phyloP scores from a whole-genome alignment of 306 rosid genomes.

The Hippophae rhamnoides region DNA sequence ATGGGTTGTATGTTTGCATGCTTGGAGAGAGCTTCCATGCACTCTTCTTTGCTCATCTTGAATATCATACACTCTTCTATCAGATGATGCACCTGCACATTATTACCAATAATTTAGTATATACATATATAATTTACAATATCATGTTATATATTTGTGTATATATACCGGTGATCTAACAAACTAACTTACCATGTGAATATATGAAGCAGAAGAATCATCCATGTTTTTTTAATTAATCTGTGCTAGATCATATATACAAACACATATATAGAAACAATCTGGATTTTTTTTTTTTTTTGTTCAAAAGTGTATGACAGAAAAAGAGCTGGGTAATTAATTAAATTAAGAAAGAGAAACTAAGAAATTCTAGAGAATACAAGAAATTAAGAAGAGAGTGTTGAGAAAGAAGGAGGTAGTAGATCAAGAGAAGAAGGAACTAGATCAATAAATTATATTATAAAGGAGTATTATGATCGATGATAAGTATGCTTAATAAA shows the following conservation, averaged over 20 bases:
- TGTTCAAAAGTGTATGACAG: too few relatives aligned
- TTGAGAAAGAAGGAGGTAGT: too few relatives aligned
- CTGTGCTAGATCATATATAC: not conserved
- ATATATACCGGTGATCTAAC: not conserved
- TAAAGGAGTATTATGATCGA: too few relatives aligned
- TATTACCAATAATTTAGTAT: not conserved
- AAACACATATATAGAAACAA: not conserved
- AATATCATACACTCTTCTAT: constrained; percentile 87
- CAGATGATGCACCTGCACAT: constrained; percentile 66
- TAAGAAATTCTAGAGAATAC: too few relatives aligned
- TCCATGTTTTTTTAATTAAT: constrained; percentile 30
- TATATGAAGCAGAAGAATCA: constrained; percentile 69
- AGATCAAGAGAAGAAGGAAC: too few relatives aligned
- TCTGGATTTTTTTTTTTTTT: not conserved
- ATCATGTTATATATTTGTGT: not conserved
- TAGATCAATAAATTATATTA: too few relatives aligned
- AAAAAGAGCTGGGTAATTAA: too few relatives aligned
- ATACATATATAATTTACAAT: not conserved
- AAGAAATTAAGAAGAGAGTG: too few relatives aligned
- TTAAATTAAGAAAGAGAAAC: too few relatives aligned
- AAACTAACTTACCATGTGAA: constrained; percentile 51
- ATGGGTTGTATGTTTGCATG: constrained; percentile 81
- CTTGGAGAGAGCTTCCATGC: constrained; percentile 91
- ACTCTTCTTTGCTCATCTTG: constrained; percentile 86
- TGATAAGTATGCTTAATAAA: not conserved